phyloP scores from a whole-genome alignment of 2,329 filamentous ascomycete genomes.

The Neopestalotiopsis sp. region DNA sequence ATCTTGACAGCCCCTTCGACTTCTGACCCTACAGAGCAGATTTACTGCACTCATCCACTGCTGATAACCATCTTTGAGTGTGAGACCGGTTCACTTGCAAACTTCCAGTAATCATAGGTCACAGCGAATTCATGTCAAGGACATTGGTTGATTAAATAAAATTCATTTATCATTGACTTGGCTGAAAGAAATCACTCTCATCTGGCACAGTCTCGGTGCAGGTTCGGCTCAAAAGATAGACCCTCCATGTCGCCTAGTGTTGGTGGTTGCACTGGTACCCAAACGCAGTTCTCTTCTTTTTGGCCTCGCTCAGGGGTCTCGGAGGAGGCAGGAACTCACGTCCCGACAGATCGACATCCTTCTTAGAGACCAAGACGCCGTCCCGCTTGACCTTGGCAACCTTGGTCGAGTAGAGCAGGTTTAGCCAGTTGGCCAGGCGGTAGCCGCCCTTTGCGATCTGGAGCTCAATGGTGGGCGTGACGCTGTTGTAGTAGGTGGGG shows the following conservation, averaged over 20 bases:
- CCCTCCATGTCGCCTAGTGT: slow-evolving; percentile 9
- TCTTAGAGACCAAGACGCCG: not conserved
- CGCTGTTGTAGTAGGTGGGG: slow-evolving; percentile 48
- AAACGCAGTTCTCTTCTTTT: slow-evolving; percentile 33
- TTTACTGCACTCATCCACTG: not conserved
- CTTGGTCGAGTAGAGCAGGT: slow-evolving; percentile 23
- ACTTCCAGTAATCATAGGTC: too few species aligned
- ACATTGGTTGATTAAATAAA: too few species aligned
- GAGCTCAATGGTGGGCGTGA: slow-evolving; percentile 46
- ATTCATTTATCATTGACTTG: too few species aligned
- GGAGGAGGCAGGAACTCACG: slow-evolving; percentile 32
- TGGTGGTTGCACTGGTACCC: slow-evolving; percentile 20
- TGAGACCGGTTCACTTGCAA: too few species aligned
- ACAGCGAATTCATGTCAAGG: too few species aligned
- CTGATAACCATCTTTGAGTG: not conserved
- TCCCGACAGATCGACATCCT: slow-evolving; percentile 24
- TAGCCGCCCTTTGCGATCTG: slow-evolving; percentile 51
- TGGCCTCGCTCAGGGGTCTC: slow-evolving; percentile 32
- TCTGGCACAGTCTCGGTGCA: not conserved
- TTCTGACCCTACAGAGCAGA: not conserved
- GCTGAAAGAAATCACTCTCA: not conserved
- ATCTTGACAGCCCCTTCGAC: too few species aligned
- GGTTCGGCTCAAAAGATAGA: not conserved
- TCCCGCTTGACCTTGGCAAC: slow-evolving; percentile 27
- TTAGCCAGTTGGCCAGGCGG: slow-evolving; percentile 38